Evolutionary conservation across 2,329 filamentous ascomycete genomes (phyloP).

Genomic region (Microsporum audouinii): DNA sequence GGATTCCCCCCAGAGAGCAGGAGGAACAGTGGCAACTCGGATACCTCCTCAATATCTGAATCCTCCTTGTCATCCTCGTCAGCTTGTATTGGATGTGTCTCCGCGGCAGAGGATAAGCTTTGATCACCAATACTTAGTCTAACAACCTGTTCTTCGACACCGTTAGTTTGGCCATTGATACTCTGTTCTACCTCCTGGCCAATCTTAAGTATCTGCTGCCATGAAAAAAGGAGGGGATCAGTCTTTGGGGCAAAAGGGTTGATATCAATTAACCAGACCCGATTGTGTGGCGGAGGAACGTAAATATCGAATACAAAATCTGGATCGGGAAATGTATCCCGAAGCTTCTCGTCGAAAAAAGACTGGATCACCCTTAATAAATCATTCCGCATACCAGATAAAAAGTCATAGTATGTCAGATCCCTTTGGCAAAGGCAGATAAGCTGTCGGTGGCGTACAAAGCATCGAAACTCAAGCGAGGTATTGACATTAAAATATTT

Average conservation of each 20-base stretch:
- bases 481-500: constrained; percentile 84
- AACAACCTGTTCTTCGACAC: constrained; percentile 7
- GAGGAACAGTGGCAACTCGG: constrained; percentile 54
- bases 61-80: constrained; percentile 21
- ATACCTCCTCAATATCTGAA: constrained; percentile 44
- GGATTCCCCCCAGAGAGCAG: constrained; percentile 76
- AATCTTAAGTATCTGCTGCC: constrained; percentile 61
- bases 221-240: constrained; percentile 78
- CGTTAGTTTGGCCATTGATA: constrained; percentile 37
- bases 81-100: background rate
- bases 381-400: constrained; percentile 54
- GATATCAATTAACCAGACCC: constrained; percentile 80
- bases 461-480: constrained; percentile 87
- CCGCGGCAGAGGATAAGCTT: constrained; percentile 1
- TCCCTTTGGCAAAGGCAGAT: constrained; percentile 82
- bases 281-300: constrained; percentile 61
- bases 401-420: constrained; percentile 78
- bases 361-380: constrained; percentile 58
- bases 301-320: constrained; percentile 90
- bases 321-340: constrained; percentile 68
- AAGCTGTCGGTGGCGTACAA: constrained; percentile 70
- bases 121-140: background rate
- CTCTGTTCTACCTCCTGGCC: background rate
- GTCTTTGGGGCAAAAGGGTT: constrained; percentile 90
- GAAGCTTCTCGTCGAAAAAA: constrained; percentile 65